Evolutionary conservation across 495 filamentous ascomycete genomes (phyloP), one percentile per base, ranked within the genome.

Genomic region (Aspergillus biplanus): DNA sequence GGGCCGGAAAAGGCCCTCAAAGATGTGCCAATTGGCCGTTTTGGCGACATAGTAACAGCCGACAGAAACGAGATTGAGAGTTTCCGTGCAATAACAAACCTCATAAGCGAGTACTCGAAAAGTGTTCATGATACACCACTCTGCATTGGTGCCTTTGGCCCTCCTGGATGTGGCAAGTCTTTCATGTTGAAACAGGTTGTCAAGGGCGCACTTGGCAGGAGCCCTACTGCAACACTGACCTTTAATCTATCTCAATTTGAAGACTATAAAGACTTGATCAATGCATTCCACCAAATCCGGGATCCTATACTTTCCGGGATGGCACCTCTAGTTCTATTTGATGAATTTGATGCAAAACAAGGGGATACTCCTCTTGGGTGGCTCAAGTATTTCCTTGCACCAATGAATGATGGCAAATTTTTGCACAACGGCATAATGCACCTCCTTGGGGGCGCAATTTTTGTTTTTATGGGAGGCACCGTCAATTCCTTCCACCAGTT

Each of bases 231-330:
- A 18, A 52, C 31, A 16, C 12, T 57, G 33, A 18, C 21, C 13
- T 52, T 63, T 39, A 63, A 63, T 33, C 44, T 63, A 3, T 63
- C 61, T 9, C 61, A 63, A 47, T 63, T 63, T 16, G 11, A 31
- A 11, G n/a, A 63, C 0, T 47, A 56, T 33, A 12, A 8, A 12
- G 50, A 62, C 5, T 21, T 62, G 15, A 7, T 62, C 0, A 11
- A 16, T 18, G 52, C 60, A 0, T 62, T 62, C n/a, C 60, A 56
- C 5, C 18, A 18, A 12, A 33, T 62, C 13, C 35, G 60, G 2
- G 60, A 62, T 27, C 15, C 12, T 2, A 39, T 13, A 13, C n/a
- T 62, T 2, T 48, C 52, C 0, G 47, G 47, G 12, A 27, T 48
- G 49, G 48, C 49, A 9, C 60, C 52, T 5, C 7, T 62, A 21